These are phyloP conservation scores for Ceratocystis variospora DNA, from an alignment of 2,329 filamentous ascomycete genomes.

Conservation along the genomic window DNA sequence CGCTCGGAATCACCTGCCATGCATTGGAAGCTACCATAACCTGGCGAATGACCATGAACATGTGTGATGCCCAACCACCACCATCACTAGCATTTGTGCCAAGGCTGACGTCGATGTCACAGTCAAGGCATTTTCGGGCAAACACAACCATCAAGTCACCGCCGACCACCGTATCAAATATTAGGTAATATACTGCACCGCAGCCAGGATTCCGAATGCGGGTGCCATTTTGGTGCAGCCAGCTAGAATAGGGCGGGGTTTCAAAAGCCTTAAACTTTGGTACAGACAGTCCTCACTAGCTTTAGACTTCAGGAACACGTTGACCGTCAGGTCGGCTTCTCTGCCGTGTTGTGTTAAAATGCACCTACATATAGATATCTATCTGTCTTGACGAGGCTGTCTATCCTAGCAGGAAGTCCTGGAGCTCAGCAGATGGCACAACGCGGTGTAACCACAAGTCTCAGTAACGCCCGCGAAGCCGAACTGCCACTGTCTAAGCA, in stretches of 20 bases:
- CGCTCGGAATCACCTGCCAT: constrained; percentile 29
- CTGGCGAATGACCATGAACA: constrained; percentile 45
- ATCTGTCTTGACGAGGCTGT: constrained; percentile 36
- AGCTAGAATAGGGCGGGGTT: constrained; percentile 44
- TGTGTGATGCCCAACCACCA: constrained; percentile 47
- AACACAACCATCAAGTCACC: constrained; percentile 50
- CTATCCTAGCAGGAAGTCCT: constrained; percentile 41
- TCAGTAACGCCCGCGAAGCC: constrained; percentile 31
- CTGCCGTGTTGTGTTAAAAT: constrained; percentile 51
- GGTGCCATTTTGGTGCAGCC: constrained; percentile 49
- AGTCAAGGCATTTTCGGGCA: constrained; percentile 41
- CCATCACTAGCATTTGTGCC: constrained; percentile 53
- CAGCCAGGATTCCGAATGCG: constrained; percentile 36
- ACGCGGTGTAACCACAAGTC: constrained; percentile 41
- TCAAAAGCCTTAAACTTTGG: constrained; percentile 40
- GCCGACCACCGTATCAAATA: constrained; percentile 49
- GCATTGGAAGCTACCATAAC: constrained; percentile 43
- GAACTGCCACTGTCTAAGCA: constrained; percentile 28
- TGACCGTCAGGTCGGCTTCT: constrained; percentile 41
- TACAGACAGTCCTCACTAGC: constrained; percentile 47
- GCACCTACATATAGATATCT: constrained; percentile 47
- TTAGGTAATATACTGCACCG: constrained; percentile 50
- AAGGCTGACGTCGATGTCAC: constrained; percentile 50
- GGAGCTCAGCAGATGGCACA: constrained; percentile 48
- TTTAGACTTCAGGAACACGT: constrained; percentile 41